Conservation (phyloP, 1,284 basidiomycete species). For the Sporisorium reilianum region DNA sequence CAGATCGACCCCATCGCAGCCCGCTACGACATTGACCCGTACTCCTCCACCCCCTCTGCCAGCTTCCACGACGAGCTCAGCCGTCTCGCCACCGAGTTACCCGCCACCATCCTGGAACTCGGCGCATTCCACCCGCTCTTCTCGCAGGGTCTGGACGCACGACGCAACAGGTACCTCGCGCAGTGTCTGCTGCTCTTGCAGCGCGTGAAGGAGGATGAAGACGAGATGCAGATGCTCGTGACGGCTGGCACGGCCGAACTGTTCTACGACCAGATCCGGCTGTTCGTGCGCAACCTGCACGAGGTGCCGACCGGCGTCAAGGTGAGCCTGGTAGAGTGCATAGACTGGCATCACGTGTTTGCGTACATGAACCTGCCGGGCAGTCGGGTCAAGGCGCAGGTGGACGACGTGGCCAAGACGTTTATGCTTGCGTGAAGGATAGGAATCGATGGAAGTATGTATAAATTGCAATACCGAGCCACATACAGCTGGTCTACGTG, state of each 20-base stretch:
- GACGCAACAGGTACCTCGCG: conserved; percentile 21
- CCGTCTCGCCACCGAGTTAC: conserved; percentile 20
- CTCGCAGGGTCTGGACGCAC: conserved; percentile 17
- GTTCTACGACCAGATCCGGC: conserved; percentile 29
- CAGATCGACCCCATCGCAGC: conserved; percentile 4
- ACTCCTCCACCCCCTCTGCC: neutral
- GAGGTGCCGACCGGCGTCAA: conserved; percentile 11
- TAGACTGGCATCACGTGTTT: conserved; percentile 42
- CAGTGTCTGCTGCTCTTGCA: conserved; percentile 21
- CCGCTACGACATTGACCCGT: conserved; percentile 21
- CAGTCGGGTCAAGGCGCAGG: conserved; percentile 20
- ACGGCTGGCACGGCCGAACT: conserved; percentile 31
- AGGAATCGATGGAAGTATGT: neutral
- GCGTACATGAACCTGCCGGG: conserved; percentile 36
- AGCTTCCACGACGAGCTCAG: neutral
- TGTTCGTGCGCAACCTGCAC: conserved; percentile 17
- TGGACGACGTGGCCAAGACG: conserved; percentile 35
- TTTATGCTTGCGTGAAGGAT: conserved; percentile 31
- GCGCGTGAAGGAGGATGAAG: neutral
- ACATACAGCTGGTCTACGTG: neutral
- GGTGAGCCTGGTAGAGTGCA: conserved; percentile 30
- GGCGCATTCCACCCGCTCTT: conserved; percentile 42
- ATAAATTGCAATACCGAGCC: neutral
- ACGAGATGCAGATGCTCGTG: conserved; percentile 19
- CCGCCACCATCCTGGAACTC: conserved; percentile 18